Evolutionary conservation across 352 stramenopile species (phyloP).

Genomic region (Phytopythium montanum): DNA sequence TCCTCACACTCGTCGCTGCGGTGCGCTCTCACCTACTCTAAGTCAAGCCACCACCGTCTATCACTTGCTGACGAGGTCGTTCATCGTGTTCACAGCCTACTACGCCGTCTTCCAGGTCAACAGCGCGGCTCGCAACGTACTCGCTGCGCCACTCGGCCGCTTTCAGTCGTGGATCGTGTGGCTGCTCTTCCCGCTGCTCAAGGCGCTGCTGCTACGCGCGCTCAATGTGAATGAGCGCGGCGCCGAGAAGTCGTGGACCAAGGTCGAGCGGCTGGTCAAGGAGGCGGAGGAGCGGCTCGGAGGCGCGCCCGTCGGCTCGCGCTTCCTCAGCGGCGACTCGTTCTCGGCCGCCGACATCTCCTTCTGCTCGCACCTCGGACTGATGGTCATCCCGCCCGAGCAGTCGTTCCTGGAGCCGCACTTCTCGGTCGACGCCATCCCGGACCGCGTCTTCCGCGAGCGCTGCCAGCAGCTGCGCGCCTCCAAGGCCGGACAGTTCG

Average conservation of each 20-base stretch:
- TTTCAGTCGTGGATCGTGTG: slow-evolving; percentile 18
- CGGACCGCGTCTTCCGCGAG: slow-evolving; percentile 18
- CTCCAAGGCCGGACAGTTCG: slow-evolving; percentile 41
- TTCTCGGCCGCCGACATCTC: slow-evolving; percentile 54
- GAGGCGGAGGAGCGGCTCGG: slow-evolving; percentile 27
- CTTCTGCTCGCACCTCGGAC: slow-evolving; percentile 44
- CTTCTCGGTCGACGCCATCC: slow-evolving; percentile 18
- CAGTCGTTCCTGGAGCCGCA: slow-evolving; percentile 34
- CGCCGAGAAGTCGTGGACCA: slow-evolving; percentile 21
- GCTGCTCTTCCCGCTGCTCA: slow-evolving; percentile 28
- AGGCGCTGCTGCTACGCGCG: slow-evolving; percentile 17
- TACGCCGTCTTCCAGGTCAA: slow-evolving; percentile 27
- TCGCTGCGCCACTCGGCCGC: slow-evolving; percentile 15
- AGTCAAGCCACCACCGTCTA: no score
- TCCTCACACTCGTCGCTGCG: slow-evolving; percentile 17
- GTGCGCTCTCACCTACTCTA: slow-evolving; percentile 15
- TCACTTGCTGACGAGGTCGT: neutral
- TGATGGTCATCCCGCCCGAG: slow-evolving; percentile 33
- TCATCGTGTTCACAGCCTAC: slow-evolving; percentile 19
- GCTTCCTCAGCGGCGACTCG: slow-evolving; percentile 30
- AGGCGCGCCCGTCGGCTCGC: slow-evolving; percentile 27
- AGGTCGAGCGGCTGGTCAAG: slow-evolving; percentile 23
- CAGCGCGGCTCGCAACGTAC: slow-evolving; percentile 13
- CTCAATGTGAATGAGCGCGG: slow-evolving; percentile 32
- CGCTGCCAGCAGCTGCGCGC: slow-evolving; percentile 24